A percentile compares a stretch with the other conserved stretches of the same genome.
phyloP scores from a whole-genome alignment of 148 eudicot genomes.

The Camellia japonica region DNA sequence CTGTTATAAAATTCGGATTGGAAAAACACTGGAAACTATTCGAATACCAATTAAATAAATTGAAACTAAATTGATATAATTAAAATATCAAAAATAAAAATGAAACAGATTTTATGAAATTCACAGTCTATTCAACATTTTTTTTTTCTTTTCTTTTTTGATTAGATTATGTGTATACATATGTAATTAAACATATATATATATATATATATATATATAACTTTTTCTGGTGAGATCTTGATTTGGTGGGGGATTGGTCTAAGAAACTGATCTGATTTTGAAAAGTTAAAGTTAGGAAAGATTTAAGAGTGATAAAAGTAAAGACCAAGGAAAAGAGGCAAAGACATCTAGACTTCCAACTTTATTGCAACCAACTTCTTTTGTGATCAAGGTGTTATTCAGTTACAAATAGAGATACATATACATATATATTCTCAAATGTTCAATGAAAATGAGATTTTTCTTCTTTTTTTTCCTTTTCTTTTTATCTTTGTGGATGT shows the following conservation, averaged over 20 bases:
- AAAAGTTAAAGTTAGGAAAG: slow-evolving; percentile 11
- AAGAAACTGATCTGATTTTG: background rate
- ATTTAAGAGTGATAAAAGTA: slow-evolving; percentile 6
- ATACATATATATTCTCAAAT: background rate
- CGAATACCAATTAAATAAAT: too few species aligned
- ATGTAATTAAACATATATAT: background rate
- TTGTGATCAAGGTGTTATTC: slow-evolving; percentile 18
- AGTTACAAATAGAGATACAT: background rate
- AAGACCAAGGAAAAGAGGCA: background rate
- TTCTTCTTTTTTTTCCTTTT: background rate
- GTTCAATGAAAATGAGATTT: background rate
- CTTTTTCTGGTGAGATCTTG: background rate
- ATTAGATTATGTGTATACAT: background rate
- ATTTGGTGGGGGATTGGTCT: slow-evolving; percentile 5
- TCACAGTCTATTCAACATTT: too few species aligned
- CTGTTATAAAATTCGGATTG: too few species aligned
- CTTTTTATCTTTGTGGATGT: too few species aligned
- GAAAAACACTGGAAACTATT: background rate
- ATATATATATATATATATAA: background rate
- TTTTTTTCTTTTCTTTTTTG: background rate
- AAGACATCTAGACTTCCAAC: background rate
- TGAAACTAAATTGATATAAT: too few species aligned
- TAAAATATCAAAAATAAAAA: too few species aligned
- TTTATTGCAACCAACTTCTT: background rate
- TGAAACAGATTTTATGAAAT: too few species aligned